Percentiles rank a stretch among this genome's conserved stretches.
phyloP scores from a whole-genome alignment of 2,329 filamentous ascomycete species.

The Microdochium trichocladiopsis region DNA sequence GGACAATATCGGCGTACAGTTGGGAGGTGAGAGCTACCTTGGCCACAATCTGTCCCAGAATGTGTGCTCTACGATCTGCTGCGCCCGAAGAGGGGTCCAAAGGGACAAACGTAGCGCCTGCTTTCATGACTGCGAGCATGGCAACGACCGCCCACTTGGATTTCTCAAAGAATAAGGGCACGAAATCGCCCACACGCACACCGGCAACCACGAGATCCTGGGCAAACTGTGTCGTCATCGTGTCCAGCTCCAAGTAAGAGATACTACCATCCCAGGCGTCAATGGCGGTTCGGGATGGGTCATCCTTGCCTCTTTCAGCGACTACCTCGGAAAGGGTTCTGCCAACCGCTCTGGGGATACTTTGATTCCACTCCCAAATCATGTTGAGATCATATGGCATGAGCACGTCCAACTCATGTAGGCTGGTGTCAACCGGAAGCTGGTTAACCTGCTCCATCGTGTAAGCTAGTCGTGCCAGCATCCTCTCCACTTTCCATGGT shows the following conservation, averaged over 20 bases:
- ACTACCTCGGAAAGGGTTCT: neutral
- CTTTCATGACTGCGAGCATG: constrained; percentile 26
- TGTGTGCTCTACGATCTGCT: neutral
- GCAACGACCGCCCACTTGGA: constrained; percentile 24
- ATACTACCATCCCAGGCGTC: constrained; percentile 4
- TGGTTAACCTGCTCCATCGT: neutral
- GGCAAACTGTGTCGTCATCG: constrained; percentile 1
- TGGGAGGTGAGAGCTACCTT: neutral
- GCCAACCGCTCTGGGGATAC: neutral
- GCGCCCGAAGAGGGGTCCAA: neutral
- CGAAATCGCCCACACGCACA: constrained; percentile 4
- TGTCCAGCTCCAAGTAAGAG: constrained; percentile 4
- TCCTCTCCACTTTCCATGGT: neutral
- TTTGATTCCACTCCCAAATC: neutral
- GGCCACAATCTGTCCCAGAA: neutral
- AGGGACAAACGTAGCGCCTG: constrained; percentile 18
- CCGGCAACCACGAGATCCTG: constrained; percentile 2
- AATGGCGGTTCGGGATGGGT: neutral
- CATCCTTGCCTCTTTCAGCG: neutral
- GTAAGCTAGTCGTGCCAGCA: neutral
- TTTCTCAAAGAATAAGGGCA: constrained; percentile 15
- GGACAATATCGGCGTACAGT: neutral
- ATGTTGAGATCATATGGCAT: neutral
- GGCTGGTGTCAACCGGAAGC: neutral
- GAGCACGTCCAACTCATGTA: neutral